These are phyloP conservation scores for Wickerhamiella kazuoi DNA, from an alignment of 805 yeast genomes.

Conservation along the genomic window DNA sequence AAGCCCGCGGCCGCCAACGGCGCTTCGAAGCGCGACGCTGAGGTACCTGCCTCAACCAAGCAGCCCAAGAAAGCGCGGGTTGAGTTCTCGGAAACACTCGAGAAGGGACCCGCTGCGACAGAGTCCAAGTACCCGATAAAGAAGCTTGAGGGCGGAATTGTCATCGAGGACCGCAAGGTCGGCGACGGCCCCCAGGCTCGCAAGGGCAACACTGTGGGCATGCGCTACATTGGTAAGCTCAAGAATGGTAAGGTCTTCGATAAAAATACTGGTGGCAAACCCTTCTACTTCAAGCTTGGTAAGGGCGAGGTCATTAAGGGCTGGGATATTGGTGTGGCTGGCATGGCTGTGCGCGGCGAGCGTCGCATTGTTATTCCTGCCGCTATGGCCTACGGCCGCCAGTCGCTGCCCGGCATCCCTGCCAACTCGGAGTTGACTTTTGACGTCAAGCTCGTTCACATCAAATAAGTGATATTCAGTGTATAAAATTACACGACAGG, in stretches of 20 bases:
- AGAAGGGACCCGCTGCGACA: conserved; percentile 72
- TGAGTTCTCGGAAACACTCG: conserved; percentile 76
- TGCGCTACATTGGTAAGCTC: conserved; percentile 94
- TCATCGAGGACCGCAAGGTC: conserved; percentile 75
- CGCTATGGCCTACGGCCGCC: conserved; percentile 89
- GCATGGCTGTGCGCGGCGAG: conserved; percentile 98
- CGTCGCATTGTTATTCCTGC: conserved; percentile 95
- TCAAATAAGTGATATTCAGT: no score
- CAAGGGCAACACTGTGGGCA: conserved; percentile 78
- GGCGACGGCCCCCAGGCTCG: conserved; percentile 85
- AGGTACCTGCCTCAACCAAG: conserved; percentile 18
- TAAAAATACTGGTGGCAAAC: conserved; percentile 94
- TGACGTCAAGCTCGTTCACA: conserved; percentile 81
- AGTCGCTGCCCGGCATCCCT: conserved; percentile 92
- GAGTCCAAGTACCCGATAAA: conserved; percentile 32
- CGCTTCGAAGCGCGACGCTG: conserved; percentile 25
- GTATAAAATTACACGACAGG: no score
- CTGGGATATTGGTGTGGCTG: conserved; percentile 96
- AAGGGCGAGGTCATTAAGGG: conserved; percentile 98
- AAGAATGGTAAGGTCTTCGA: conserved; percentile 93
- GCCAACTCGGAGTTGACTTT: conserved; percentile 92
- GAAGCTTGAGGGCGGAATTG: conserved; percentile 82
- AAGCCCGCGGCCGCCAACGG: no score
- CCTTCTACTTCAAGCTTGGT: conserved; percentile 79
- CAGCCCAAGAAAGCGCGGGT: conserved; percentile 32